Evolutionary conservation across 2,329 filamentous ascomycete genomes (phyloP), one percentile per base, ranked within the genome.

Genomic region (Graphilbum fragrans): DNA sequence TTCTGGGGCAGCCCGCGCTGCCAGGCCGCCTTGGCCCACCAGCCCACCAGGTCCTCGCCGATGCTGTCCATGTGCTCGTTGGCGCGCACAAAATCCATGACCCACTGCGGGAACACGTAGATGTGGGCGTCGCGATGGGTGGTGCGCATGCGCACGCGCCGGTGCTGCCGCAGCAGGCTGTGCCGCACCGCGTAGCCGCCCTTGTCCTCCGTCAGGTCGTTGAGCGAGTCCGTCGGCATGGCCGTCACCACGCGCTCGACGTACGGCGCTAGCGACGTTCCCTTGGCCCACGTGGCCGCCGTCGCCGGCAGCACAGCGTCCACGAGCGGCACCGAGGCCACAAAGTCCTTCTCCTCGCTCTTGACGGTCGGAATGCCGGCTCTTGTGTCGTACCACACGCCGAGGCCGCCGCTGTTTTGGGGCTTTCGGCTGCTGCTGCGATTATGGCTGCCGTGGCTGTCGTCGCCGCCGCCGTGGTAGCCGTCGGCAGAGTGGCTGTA

Each of bases 11-110:
- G 66, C 0, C 86, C 84, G 3, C 74, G 68, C 59, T 96, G 88
- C 92, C 92, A 98, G 41, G 80, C 79, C 1, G 90, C 79, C 58
- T 96, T 96, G 27, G 88, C 86, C 87, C 88, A 94, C 83, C 86
- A 94, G 7, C 88, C 87, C 16, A 96, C 68, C 6, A 95, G 77
- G 54, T 96, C 90, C 58, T 96, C 90, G 25, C 83, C 84, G 37
- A 98, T 79, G 42, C 81, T 93, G 52, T 94, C 85, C 47, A 98
- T 76, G 11, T 74, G 78, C 23, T 88, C 81, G 53, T 95, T 93
- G 47, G 72, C 68, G 44, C 76, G 74, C 34, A 93, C 76, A 58
- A 94, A 83, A 41, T 93, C 81, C 53, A 94, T 74, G 9, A 94
- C 74, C 90, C 92, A 96, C 50, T 77, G 78, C 0, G 92, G 92